Percentiles rank a stretch among this genome's conserved stretches.
Conservation (phyloP, 202 grass and related monocot species). For the Schoenoplectus tabernaemontani region DNA sequence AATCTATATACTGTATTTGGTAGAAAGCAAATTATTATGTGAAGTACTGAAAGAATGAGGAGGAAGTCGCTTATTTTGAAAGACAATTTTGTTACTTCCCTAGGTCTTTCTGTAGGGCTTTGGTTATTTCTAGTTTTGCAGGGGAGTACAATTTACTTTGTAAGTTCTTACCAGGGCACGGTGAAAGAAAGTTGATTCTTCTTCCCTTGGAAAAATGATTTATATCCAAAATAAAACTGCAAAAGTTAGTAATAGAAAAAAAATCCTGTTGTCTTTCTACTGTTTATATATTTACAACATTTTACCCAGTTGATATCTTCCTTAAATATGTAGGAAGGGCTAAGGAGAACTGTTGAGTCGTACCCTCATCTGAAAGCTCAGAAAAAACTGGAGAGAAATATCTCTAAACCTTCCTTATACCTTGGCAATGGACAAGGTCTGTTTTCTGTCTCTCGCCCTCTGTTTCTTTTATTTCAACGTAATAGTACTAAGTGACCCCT, state of each 20-base stretch:
- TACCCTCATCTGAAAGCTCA: constrained; percentile 74
- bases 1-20: background rate
- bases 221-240: background rate
- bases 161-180: background rate
- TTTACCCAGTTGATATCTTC: background rate
- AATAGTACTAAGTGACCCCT: background rate
- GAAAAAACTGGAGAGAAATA: constrained; percentile 39
- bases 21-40: background rate
- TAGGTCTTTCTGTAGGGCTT: background rate
- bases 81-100: background rate
- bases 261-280: background rate
- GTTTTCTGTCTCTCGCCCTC: background rate
- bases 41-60: background rate
- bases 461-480: background rate
- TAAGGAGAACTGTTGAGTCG: constrained; percentile 72
- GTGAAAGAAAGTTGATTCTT: background rate
- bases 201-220: background rate
- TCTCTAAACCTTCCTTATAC: constrained; percentile 72
- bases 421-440: constrained; percentile 85
- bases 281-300: background rate
- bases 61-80: background rate
- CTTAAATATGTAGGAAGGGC: constrained; percentile 63
- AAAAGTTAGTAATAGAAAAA: background rate
- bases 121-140: background rate
- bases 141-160: background rate